Conservation (phyloP, 1,284 basidiomycete species). For the Tilletia walkeri region DNA sequence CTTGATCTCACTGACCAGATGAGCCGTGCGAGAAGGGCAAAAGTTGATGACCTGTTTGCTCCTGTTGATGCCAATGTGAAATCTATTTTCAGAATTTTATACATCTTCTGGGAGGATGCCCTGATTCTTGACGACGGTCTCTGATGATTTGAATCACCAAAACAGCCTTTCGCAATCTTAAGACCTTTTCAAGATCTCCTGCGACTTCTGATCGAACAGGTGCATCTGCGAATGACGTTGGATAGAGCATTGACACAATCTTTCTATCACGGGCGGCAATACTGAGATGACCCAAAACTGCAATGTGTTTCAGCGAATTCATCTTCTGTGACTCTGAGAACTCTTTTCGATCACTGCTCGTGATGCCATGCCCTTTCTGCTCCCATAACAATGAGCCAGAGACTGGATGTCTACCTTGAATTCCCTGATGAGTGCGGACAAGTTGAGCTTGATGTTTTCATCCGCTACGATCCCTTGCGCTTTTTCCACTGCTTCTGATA, state of each 20-base stretch:
- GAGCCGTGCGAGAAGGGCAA: too few species aligned
- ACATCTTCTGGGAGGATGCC: not conserved
- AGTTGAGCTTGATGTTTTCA: too few species aligned
- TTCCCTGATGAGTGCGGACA: too few species aligned
- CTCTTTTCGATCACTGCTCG: too few species aligned
- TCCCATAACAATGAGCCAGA: too few species aligned
- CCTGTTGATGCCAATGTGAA: not conserved
- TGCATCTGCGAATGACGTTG: not conserved
- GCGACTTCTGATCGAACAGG: not conserved
- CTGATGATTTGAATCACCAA: not conserved
- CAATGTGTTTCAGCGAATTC: too few species aligned
- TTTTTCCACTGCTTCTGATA: too few species aligned
- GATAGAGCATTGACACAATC: not conserved
- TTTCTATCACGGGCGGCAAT: not conserved
- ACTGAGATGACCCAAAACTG: not conserved
- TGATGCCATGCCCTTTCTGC: too few species aligned
- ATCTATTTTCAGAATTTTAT: not conserved
- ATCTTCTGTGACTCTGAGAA: too few species aligned
- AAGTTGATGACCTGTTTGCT: not conserved
- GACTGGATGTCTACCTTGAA: too few species aligned
- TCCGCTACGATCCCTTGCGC: too few species aligned
- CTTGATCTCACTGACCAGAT: too few species aligned
- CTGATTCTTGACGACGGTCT: not conserved
- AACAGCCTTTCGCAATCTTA: not conserved
- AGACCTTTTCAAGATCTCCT: not conserved